Evolutionary conservation across 768 basidiomycete genomes (phyloP).

Genomic region (Zangia roseola): DNA sequence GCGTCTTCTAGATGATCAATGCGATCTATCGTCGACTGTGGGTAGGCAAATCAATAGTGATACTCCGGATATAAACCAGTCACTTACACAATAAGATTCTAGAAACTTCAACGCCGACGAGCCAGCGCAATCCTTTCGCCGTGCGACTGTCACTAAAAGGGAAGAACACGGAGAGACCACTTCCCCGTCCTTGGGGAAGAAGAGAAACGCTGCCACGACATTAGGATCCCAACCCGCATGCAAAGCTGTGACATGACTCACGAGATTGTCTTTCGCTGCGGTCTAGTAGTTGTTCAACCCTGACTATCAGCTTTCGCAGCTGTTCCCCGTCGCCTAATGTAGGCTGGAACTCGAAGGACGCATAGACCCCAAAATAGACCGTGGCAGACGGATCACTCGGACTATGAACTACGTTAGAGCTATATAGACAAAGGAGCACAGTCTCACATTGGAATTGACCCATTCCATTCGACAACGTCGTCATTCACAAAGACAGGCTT

Average conservation of each 20-base stretch:
- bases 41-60: background rate
- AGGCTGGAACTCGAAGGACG: conserved; percentile 2
- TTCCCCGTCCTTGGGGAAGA: background rate
- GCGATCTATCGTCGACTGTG: background rate
- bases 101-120: background rate
- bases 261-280: background rate
- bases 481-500: background rate
- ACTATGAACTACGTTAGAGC: background rate
- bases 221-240: background rate
- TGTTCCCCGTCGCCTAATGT: conserved; percentile 3
- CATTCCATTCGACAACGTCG: conserved; percentile 2
- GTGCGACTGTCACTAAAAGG: background rate
- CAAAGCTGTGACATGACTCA: background rate
- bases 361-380: background rate
- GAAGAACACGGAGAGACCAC: background rate
- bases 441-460: conserved; percentile 1
- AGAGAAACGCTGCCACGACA: background rate
- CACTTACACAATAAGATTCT: background rate
- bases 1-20: background rate
- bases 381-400: background rate
- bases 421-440: too few relatives aligned
- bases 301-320: background rate
- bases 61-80: background rate
- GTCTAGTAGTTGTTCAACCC: background rate
- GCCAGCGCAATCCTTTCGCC: background rate